Conservation (phyloP, 495 filamentous ascomycete genomes). For the Penicillium roqueforti region DNA sequence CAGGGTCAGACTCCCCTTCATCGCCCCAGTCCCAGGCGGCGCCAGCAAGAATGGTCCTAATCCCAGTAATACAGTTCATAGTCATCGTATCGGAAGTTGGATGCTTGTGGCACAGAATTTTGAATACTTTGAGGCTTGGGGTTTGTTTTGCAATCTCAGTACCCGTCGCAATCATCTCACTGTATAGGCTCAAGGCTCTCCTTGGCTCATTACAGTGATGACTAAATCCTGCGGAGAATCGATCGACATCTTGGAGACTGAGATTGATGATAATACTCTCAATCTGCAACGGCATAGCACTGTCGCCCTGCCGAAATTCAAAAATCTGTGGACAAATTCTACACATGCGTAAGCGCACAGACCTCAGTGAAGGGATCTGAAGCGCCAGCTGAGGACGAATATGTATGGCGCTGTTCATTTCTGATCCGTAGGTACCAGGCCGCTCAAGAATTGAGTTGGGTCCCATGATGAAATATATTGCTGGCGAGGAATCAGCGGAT, state of each 20-base stretch:
- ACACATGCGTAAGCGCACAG: not conserved
- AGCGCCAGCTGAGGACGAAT: conserved; percentile 5
- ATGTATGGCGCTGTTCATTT: not conserved
- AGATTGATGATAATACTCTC: not conserved
- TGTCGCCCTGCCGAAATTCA: not conserved
- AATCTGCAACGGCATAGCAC: not conserved
- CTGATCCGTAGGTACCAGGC: conserved; percentile 5
- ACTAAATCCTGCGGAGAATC: no score
- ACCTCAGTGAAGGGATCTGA: not conserved
- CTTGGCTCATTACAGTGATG: no score
- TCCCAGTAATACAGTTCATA: no score
- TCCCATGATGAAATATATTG: not conserved
- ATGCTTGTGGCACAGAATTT: no score
- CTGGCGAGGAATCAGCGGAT: not conserved
- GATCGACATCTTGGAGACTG: no score
- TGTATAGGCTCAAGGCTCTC: no score
- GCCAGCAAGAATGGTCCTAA: not conserved
- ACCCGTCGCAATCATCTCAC: no score
- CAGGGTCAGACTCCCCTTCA: not conserved
- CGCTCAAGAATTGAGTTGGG: not conserved
- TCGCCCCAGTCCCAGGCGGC: not conserved
- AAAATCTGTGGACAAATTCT: not conserved
- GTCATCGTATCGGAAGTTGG: no score
- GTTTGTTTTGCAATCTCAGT: no score
- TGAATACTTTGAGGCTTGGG: no score